Base-by-base conservation (phyloP, 108 stramenopile genomes). In the Schizochytrium sp. region DNA sequence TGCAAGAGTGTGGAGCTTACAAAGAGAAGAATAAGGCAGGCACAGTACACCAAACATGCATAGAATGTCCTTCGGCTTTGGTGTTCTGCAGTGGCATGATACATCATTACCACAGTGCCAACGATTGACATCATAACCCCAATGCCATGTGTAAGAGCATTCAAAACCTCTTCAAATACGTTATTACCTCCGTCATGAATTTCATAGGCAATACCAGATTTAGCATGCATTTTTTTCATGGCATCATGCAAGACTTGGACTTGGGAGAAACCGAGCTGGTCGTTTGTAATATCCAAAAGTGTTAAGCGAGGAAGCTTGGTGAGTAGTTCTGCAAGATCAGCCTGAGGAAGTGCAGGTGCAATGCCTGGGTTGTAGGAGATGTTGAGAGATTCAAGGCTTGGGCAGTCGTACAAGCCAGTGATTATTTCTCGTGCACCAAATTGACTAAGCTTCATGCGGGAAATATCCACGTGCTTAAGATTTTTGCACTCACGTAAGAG, bases 131-230 rank as follows among this genome's bases (percentile, higher is more conserved):
- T 88, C n/a, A 98, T 72, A 57, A 97, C 91, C 10, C 97, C 98
- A 17, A 97, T 46, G 0, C 97, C 97, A 91, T 98, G 98, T 0
- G 97, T 98, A 15, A 96, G 93, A 46, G 95, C 94, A 93, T 98
- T 98, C 93, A 97, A 93, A 47, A 97, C 93, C 95, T 96, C 91
- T 44, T 89, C 69, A 42, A 56, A 42, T 4, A 56, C 72, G 53
- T 72, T 47, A 72, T 90, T 90, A 73, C 90, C 90, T 13, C 41
- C 76, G 60, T 45, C 59, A 42, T 28, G 53, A 40, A 90, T 17
- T 49, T 57, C n/a, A 56, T 47, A 83, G 17, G 45, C 50, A n/a
- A 55, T 17, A 1, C 53, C 53, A 53, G 50, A 40, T 44, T 60
- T 61, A 46, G 42, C 58, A 19, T 58, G 40, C 13, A 17, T 58